Evolutionary conservation across 1,284 basidiomycete genomes (phyloP).

Genomic region (Apiotrichum sp.): DNA sequence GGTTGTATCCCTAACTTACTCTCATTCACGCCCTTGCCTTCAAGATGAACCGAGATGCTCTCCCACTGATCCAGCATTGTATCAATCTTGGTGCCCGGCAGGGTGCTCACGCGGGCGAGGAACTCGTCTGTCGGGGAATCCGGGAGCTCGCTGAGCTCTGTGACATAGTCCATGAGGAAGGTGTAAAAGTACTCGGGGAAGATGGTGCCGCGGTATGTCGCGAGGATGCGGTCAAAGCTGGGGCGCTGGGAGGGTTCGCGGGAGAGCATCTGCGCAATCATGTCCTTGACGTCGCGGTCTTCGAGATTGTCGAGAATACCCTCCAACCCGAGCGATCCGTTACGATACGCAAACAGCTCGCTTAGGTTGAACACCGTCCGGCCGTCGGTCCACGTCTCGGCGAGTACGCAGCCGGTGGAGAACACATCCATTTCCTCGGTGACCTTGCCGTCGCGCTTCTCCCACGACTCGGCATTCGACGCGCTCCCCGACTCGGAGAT

Average conservation of each 20-base stretch:
- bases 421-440: slow-evolving; percentile 99
- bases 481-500: slow-evolving; percentile 2
- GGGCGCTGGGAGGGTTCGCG: slow-evolving; percentile 71
- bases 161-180: slow-evolving; percentile 83
- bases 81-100: slow-evolving; percentile 36
- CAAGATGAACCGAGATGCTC: slow-evolving; percentile 36
- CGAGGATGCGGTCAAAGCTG: slow-evolving; percentile 75
- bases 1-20: slow-evolving; percentile 20
- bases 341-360: slow-evolving; percentile 91
- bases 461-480: slow-evolving; percentile 36
- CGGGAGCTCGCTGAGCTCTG: slow-evolving; percentile 62
- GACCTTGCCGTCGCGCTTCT: slow-evolving; percentile 65
- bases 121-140: slow-evolving; percentile 18
- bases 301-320: slow-evolving; percentile 67
- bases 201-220: slow-evolving; percentile 66
- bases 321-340: slow-evolving; percentile 75
- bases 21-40: slow-evolving; percentile 22
- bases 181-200: slow-evolving; percentile 92
- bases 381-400: slow-evolving; percentile 94
- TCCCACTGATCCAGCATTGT: slow-evolving; percentile 43
- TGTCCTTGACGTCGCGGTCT: slow-evolving; percentile 66
- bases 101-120: slow-evolving; percentile 21
- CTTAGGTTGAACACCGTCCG: slow-evolving; percentile 88
- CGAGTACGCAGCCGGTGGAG: slow-evolving; percentile 88
- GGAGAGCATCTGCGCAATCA: slow-evolving; percentile 85